A percentile compares a stretch with the other conserved stretches of the same genome.
Evolutionary conservation across 202 grass and related monocot genomes (phyloP).

Genomic region (Elaeis oleifera): DNA sequence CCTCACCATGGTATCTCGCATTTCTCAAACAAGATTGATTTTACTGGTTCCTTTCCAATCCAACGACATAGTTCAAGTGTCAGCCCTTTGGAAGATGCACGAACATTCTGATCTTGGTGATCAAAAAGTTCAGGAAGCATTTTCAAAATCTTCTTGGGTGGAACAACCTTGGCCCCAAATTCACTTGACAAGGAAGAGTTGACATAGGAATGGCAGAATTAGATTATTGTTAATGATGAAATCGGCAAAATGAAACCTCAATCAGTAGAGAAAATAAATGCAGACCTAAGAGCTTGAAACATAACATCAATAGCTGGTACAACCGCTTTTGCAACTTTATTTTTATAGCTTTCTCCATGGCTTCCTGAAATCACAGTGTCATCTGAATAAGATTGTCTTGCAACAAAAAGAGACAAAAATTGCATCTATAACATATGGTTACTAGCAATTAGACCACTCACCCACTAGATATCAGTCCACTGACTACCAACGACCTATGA

Average conservation of each 20-base stretch:
- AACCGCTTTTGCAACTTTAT: conserved; percentile 99
- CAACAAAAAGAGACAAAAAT: neutral
- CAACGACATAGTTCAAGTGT: conserved; percentile 95
- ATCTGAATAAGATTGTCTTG: neutral
- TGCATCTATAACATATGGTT: neutral
- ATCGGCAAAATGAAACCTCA: conserved; percentile 5
- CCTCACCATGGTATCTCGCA: conserved; percentile 93
- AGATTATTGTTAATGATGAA: neutral
- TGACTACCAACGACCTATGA: too few species aligned
- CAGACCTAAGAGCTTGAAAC: conserved; percentile 97
- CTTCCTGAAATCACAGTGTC: conserved; percentile 50
- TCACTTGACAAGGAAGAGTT: conserved; percentile 41
- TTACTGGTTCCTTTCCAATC: conserved; percentile 97
- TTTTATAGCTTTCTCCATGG: conserved; percentile 96
- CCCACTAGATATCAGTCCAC: too few species aligned
- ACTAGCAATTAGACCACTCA: too few species aligned
- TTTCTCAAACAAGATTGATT: conserved; percentile 95
- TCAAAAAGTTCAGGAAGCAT: conserved; percentile 99
- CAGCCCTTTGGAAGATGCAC: conserved; percentile 90
- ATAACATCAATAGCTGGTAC: conserved; percentile 99
- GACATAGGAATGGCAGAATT: conserved; percentile 2
- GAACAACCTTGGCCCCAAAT: conserved; percentile 84
- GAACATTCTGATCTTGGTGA: conserved; percentile 95
- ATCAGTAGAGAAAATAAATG: conserved; percentile 8
- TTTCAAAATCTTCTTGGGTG: conserved; percentile 94